phyloP scores from a whole-genome alignment of 75 land plant species.

The Selaginella moellendorffii region DNA sequence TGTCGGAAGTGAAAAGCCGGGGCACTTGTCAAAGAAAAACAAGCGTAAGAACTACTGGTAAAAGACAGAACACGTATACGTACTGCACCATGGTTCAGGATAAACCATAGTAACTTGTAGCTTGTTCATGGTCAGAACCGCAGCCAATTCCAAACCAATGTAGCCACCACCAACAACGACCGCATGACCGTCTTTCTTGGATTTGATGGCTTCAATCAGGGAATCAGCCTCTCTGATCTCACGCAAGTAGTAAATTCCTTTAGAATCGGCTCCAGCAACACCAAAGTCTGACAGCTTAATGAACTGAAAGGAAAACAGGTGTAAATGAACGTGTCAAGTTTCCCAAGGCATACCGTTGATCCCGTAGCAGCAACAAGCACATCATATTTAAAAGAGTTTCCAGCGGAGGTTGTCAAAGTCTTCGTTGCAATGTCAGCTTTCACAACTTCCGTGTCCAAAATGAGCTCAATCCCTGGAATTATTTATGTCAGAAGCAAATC shows the following conservation, averaged over 20 bases:
- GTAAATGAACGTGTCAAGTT: background rate
- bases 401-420: constrained; percentile 51
- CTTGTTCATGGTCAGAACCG: constrained; percentile 57
- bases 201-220: constrained; percentile 51
- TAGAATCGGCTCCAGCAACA: constrained; percentile 88
- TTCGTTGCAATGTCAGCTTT: constrained; percentile 72
- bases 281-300: constrained; percentile 72
- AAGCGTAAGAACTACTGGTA: background rate
- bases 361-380: constrained; percentile 81
- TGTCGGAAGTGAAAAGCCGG: constrained; percentile 71
- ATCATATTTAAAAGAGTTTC: constrained; percentile 45
- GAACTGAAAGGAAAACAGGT: constrained; percentile 33
- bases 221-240: constrained; percentile 90
- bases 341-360: constrained; percentile 43
- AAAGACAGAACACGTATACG: constrained; percentile 18
- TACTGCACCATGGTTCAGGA: constrained; percentile 99
- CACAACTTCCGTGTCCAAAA: constrained; percentile 76
- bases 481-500: too few species aligned
- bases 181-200: constrained; percentile 61
- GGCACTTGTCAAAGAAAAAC: constrained; percentile 53
- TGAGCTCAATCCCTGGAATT: constrained; percentile 67
- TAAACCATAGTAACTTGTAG: constrained; percentile 87
- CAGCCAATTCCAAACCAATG: constrained; percentile 93
- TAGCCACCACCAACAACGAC: constrained; percentile 89
- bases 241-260: constrained; percentile 81